A percentile compares a stretch with the other conserved stretches of the same genome.
Conservation (phyloP, 768 basidiomycete genomes). For the Dacryopinax spathularia region DNA sequence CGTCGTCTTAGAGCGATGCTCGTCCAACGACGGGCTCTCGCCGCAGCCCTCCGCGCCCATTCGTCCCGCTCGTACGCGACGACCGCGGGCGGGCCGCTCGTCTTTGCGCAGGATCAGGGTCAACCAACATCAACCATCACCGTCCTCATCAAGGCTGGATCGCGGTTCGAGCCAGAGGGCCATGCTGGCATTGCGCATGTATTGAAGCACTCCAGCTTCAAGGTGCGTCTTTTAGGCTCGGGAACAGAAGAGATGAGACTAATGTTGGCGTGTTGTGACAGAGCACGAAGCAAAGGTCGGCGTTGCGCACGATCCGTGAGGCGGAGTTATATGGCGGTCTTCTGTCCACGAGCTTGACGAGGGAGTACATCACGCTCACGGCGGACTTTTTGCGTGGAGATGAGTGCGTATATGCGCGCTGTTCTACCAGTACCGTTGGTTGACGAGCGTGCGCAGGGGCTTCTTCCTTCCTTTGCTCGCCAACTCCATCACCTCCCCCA, state of each 20-base stretch:
- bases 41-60: constrained; percentile 12
- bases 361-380: constrained; percentile 85
- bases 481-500: constrained; percentile 67
- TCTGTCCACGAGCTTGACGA: constrained; percentile 63
- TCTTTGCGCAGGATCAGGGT: constrained; percentile 69
- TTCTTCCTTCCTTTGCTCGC: constrained; percentile 86
- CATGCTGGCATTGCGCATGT: constrained; percentile 75
- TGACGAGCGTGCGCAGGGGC: constrained; percentile 33
- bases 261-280: constrained; percentile 22
- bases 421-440: not conserved
- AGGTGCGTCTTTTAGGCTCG: constrained; percentile 41
- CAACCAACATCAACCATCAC: constrained; percentile 78
- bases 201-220: constrained; percentile 97
- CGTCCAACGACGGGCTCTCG: constrained; percentile 8
- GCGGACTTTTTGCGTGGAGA: constrained; percentile 92
- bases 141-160: constrained; percentile 83
- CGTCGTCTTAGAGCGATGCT: constrained; percentile 1
- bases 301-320: constrained; percentile 80
- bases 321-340: constrained; percentile 88
- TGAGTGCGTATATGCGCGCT: constrained; percentile 51
- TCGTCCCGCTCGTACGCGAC: constrained; percentile 50
- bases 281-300: constrained; percentile 77
- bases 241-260: not conserved
- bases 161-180: constrained; percentile 62
- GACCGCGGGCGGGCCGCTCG: constrained; percentile 67